Conservation (phyloP, 2,329 filamentous ascomycete species). For the Aspergillus awamori region DNA sequence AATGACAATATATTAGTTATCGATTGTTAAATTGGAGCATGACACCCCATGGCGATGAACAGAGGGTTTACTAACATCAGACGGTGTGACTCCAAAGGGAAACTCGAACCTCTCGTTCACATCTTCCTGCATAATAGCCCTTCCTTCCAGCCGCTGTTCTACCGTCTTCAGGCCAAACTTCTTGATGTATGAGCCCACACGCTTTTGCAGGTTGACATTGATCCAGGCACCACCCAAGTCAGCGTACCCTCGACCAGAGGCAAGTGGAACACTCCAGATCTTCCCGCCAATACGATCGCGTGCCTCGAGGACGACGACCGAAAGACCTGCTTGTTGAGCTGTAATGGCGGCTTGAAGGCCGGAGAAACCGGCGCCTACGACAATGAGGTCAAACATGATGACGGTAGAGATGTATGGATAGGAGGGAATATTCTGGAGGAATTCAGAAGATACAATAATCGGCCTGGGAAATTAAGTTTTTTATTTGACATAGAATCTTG, state of each 20-base stretch:
- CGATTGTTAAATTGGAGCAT: neutral
- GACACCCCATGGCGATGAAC: no score
- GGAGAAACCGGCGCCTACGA: constrained; percentile 44
- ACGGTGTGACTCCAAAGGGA: constrained; percentile 37
- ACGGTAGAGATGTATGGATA: no score
- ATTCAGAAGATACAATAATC: no score
- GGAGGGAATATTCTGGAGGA: no score
- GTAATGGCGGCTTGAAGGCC: constrained; percentile 42
- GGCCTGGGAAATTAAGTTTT: no score
- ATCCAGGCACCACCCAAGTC: constrained; percentile 64
- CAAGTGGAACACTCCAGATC: constrained; percentile 38
- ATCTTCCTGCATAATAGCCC: constrained; percentile 34
- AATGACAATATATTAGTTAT: no score
- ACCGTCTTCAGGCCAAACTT: constrained; percentile 34
- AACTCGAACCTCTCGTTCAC: constrained; percentile 23
- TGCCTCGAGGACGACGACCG: constrained; percentile 44
- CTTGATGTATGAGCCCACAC: constrained; percentile 32
- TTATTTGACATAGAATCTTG: no score
- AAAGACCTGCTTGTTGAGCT: constrained; percentile 34
- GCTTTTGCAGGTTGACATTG: constrained; percentile 52
- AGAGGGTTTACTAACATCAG: no score
- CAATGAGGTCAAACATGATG: constrained; percentile 27
- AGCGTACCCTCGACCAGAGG: constrained; percentile 27
- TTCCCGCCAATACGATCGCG: constrained; percentile 50
- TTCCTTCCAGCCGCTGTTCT: constrained; percentile 34